Evolutionary conservation across 257 asterid genomes (phyloP).

Genomic region (Thymus quinquecostatus): DNA sequence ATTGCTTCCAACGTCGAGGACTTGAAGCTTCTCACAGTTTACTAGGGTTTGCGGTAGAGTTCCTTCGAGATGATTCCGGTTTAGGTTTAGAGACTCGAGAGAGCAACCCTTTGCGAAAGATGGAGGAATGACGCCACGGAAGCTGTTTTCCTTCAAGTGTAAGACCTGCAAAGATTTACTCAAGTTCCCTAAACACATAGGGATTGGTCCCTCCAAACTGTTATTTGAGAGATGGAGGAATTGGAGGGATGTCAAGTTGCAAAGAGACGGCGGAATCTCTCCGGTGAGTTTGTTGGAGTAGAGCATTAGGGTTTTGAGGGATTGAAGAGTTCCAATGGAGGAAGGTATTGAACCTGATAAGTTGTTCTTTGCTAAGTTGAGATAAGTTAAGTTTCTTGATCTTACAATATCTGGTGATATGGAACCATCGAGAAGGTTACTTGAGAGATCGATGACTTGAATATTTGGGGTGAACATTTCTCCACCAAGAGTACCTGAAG

Average conservation of each 20-base stretch:
- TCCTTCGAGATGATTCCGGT: background rate
- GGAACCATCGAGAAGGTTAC: constrained; percentile 1
- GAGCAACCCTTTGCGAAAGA: background rate
- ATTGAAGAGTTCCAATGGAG: background rate
- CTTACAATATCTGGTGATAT: background rate
- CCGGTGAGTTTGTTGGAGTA: constrained; percentile 14
- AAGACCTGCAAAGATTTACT: background rate
- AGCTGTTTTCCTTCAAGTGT: background rate
- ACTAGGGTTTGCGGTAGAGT: background rate
- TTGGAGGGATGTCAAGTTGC: background rate
- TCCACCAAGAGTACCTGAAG: background rate
- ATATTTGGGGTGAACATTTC: constrained; percentile 6
- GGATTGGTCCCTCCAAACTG: constrained; percentile 1
- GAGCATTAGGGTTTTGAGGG: background rate
- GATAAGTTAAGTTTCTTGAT: background rate
- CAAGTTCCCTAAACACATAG: constrained; percentile 3
- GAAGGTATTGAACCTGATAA: background rate
- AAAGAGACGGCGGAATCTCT: constrained; percentile 7
- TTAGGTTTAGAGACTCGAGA: background rate
- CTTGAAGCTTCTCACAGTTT: background rate
- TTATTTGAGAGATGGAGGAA: constrained; percentile 8
- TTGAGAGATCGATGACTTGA: background rate
- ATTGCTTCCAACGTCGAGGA: constrained; percentile 2
- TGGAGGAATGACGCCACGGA: background rate
- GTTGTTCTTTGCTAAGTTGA: background rate